Percentiles rank a stretch among this genome's conserved stretches.
phyloP scores from a whole-genome alignment of 2,329 filamentous ascomycete species.

The Endothia cerciana region DNA sequence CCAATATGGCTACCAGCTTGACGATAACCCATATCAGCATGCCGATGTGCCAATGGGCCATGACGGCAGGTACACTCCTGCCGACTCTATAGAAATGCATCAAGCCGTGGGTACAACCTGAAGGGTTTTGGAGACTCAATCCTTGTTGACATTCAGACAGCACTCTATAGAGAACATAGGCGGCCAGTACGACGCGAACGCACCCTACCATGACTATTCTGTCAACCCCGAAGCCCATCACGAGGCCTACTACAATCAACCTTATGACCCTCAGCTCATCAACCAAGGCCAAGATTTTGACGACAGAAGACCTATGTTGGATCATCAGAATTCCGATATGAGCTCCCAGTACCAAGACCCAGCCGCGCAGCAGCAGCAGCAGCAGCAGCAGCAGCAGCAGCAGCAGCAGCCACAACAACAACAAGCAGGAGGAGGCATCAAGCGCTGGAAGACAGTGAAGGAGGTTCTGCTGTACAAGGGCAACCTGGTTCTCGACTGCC shows the following conservation, averaged over 20 bases:
- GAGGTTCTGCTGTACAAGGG: slow-evolving; percentile 97
- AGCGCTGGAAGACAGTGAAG: slow-evolving; percentile 97
- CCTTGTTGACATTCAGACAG: slow-evolving; percentile 38
- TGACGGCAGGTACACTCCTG: slow-evolving; percentile 59
- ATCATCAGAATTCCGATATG: slow-evolving; percentile 57
- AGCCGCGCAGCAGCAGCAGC: slow-evolving; percentile 34
- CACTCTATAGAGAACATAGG: slow-evolving; percentile 58
- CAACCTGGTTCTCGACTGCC: slow-evolving; percentile 95
- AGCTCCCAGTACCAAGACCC: slow-evolving; percentile 53
- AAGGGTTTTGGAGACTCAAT: not conserved
- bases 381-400: slow-evolving; percentile 47
- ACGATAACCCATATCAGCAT: slow-evolving; percentile 72
- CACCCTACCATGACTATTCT: slow-evolving; percentile 60
- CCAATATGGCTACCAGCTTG: slow-evolving; percentile 77
- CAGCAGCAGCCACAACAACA: too few species aligned
- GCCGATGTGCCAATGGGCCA: slow-evolving; percentile 60
- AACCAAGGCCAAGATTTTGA: slow-evolving; percentile 59
- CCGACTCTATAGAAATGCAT: slow-evolving; percentile 80
- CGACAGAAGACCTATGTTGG: slow-evolving; percentile 77
- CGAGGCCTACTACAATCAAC: slow-evolving; percentile 82
- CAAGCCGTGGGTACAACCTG: slow-evolving; percentile 68
- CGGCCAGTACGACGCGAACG: slow-evolving; percentile 41
- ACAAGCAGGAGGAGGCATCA: slow-evolving; percentile 65
- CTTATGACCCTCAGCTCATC: slow-evolving; percentile 72
- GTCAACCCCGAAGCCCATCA: slow-evolving; percentile 85